Base-by-base conservation (phyloP, 352 stramenopile species). In the Pythium dissimile region DNA sequence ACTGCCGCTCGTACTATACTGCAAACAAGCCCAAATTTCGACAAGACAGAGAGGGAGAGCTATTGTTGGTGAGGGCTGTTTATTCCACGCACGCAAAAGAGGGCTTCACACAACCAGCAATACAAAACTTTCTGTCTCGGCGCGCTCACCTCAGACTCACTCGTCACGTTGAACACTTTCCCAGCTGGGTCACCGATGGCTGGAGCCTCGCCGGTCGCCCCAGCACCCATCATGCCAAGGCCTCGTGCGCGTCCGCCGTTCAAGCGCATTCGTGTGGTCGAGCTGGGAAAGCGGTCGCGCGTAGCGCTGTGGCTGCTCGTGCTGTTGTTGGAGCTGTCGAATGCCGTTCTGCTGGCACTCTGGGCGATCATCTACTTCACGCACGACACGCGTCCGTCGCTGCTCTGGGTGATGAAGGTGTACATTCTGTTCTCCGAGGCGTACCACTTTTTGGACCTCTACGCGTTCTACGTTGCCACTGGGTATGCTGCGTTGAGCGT, bases 371-470 rank as follows among this genome's bases (percentile, higher is more conserved):
- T 56, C 2, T 63, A 63, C n/a, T 63, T 41, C 7, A 13, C 8
- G 2, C 38, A 63, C 46, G 2, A 38, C 20, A 35, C 31, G 12
- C 55, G 46, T 9, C 20, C 21, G 12, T 54, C 55, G 8, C 32
- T 55, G 1, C 21, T 63, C 6, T 63, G 55, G 55, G 30, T 56
- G 6, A 35, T 63, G 9, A 50, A 55, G 38, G 39, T 56, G 3
- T 63, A 46, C 31, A 32, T 63, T 20, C 27, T 63, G 2, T 57
- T 51, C 23, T 52, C 35, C n/a, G 35, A 39, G 3, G 55, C 37
- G 11, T 55, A 45, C 38, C 2, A 51, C 6, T 63, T 63, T 20
- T 15, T 63, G 3, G 35, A 51, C 23, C 8, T n/a, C 8, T 56
- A 43, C n/a, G 49, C 34, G 2, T 24, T 30, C 27, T 15, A 11